Base-by-base conservation (phyloP, 2,329 filamentous ascomycete genomes). In the Pestalotiopsis sp. region DNA sequence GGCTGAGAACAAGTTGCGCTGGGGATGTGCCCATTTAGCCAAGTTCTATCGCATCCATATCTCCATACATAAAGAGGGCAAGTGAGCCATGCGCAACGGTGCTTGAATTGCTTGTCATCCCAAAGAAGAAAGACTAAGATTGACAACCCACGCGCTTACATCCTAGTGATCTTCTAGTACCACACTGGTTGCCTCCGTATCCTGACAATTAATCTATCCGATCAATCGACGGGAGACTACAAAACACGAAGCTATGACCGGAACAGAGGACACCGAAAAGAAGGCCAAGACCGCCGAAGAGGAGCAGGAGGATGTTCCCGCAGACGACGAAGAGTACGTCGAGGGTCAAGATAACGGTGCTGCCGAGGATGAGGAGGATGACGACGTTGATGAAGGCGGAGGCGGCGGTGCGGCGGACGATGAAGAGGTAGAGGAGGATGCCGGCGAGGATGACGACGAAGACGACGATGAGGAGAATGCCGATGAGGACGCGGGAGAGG, bases 401-500 rank as follows among this genome's bases (percentile, higher is more conserved):
- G 57, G 2, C 11, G 65, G 12, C 31, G 31, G 62, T 4, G 36
- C 7, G 6, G 36, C 13, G 36, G 36, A 27, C 11, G 20, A 0
- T 4, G 56, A 60, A 2, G 12, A 59, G 4, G 23, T 59, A 27
- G 57, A 31, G 57, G 38, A 62, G 9, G 2, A 45, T 36, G 45
- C 3, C 23, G 27, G 25, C 25, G n/a, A 66, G 25, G 49, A 66
- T 17, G 64, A 59, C 31, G 31, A 36, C 1, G 31, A 36, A 36
- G 31, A 36, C 31, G 31, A 36, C 11, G 27, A 57, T 14, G n/a
- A 56, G 11, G 20, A 14, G 23, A 70, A 74, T 23, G 71, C 70
- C 2, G 68, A 75, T 4, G 71, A 71, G 3, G 68, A 36, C 2
- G 31, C 31, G 7, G 31, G 70, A 2, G 72, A 75, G 6, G 67